A percentile compares a stretch with the other conserved stretches of the same genome.
Evolutionary conservation across 257 asterid species (phyloP).

Genomic region (Rubia yunnanensis): DNA sequence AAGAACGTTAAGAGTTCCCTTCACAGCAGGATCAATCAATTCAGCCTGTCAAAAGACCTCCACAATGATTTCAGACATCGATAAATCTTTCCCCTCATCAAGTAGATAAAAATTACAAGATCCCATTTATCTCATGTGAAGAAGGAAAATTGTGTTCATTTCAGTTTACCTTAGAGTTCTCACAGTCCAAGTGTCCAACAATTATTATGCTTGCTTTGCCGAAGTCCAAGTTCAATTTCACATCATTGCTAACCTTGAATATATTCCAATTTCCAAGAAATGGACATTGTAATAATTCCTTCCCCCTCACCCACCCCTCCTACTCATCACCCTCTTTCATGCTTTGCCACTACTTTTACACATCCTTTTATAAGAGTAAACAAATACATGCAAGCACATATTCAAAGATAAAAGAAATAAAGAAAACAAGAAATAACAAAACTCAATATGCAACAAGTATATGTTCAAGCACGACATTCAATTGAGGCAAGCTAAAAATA

Average conservation of each 20-base stretch:
- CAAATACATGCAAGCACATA: too few relatives aligned
- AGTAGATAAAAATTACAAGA: background rate
- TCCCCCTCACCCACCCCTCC: too few relatives aligned
- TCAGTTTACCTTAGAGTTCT: background rate
- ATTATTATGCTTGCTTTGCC: background rate
- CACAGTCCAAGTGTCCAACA: background rate
- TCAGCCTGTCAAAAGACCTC: slow-evolving; percentile 40
- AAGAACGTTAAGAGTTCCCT: slow-evolving; percentile 80
- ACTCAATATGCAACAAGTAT: background rate
- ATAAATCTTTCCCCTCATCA: background rate
- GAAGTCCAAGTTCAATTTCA: background rate
- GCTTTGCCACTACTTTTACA: too few relatives aligned
- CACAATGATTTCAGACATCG: background rate
- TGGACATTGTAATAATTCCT: background rate
- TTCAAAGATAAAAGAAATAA: background rate
- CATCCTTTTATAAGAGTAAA: too few relatives aligned
- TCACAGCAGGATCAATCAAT: slow-evolving; percentile 71
- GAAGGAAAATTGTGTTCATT: background rate
- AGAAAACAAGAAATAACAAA: background rate
- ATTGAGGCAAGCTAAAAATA: background rate
- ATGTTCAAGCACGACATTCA: background rate
- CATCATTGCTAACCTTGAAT: background rate
- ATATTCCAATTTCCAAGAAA: background rate
- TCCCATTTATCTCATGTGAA: background rate
- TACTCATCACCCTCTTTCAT: too few relatives aligned